These are phyloP conservation scores for Brassica rapa DNA, from an alignment of 345 rosid species.

Conservation along the genomic window DNA sequence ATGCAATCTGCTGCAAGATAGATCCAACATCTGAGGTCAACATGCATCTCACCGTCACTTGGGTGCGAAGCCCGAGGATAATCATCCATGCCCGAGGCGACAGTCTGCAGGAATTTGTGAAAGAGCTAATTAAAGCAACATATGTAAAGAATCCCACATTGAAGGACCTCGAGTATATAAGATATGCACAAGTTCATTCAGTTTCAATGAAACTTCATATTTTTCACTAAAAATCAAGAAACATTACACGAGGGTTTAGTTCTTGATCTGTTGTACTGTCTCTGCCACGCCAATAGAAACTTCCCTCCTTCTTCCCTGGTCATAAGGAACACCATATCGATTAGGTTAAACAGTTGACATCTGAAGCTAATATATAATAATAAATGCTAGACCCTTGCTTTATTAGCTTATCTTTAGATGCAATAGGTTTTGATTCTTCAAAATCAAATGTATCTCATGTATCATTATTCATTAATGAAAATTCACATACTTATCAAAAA, in stretches of 20 bases:
- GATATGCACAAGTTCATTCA: neutral
- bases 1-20: constrained; percentile 87
- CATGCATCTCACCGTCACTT: constrained; percentile 76
- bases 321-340: neutral
- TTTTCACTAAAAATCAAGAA: constrained; percentile 11
- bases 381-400: too few relatives aligned
- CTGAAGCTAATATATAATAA: too few relatives aligned
- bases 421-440: too few relatives aligned
- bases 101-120: neutral
- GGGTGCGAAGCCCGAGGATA: constrained; percentile 98
- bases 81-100: constrained; percentile 84
- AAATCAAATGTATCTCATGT: too few relatives aligned
- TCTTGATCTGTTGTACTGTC: constrained; percentile 57
- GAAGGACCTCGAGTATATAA: neutral
- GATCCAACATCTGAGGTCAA: constrained; percentile 97
- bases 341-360: too few relatives aligned
- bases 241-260: constrained; percentile 74
- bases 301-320: constrained; percentile 65
- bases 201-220: neutral
- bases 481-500: too few relatives aligned
- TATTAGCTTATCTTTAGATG: too few relatives aligned
- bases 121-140: neutral
- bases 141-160: neutral
- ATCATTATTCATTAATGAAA: too few relatives aligned
- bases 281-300: constrained; percentile 94